These are phyloP conservation scores for Wallacemonas sp. DNA, from an alignment of 208 protist genomes.

Conservation along the genomic window DNA sequence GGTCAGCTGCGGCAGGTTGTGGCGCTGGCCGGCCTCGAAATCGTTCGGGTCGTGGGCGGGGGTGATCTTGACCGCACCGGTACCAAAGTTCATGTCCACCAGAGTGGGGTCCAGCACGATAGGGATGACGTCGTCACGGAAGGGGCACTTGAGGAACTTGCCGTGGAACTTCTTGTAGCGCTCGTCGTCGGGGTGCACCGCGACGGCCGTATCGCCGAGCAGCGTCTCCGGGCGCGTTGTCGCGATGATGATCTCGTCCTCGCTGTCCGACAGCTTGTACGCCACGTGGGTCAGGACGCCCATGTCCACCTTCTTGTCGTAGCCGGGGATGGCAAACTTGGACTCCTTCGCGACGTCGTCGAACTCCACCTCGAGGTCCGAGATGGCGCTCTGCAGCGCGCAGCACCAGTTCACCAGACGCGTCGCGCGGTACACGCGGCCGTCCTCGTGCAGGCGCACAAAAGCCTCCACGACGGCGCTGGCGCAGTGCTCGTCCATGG, in stretches of 20 bases:
- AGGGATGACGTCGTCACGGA: constrained; percentile 94
- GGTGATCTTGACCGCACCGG: constrained; percentile 98
- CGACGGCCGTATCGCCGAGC: constrained; percentile 98
- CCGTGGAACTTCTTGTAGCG: constrained; percentile 97
- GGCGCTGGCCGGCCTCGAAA: constrained; percentile 96
- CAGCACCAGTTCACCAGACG: constrained; percentile 99
- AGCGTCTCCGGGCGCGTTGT: constrained; percentile 99
- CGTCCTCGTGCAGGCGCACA: constrained; percentile 96
- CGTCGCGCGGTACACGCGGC: constrained; percentile 96
- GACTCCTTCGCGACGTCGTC: constrained; percentile 78
- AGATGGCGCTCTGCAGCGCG: constrained; percentile 98
- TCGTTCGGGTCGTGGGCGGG: constrained; percentile 99
- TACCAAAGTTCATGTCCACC: constrained; percentile 99
- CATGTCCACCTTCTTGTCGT: constrained; percentile 94
- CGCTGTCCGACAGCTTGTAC: constrained; percentile 92
- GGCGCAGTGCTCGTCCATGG: constrained; percentile 96
- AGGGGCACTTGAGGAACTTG: constrained; percentile 96
- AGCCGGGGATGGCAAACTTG: constrained; percentile 89
- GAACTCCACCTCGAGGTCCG: constrained; percentile 99
- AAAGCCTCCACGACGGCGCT: constrained; percentile 97
- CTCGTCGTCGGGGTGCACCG: constrained; percentile 98
- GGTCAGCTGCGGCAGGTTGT: constrained; percentile 96
- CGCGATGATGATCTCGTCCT: constrained; percentile 95
- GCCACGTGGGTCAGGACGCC: constrained; percentile 95
- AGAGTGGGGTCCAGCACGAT: constrained; percentile 96